These are phyloP conservation scores for Amoebophrya sp. DNA, from an alignment of 169 alveolate genomes.

Conservation along the genomic window DNA sequence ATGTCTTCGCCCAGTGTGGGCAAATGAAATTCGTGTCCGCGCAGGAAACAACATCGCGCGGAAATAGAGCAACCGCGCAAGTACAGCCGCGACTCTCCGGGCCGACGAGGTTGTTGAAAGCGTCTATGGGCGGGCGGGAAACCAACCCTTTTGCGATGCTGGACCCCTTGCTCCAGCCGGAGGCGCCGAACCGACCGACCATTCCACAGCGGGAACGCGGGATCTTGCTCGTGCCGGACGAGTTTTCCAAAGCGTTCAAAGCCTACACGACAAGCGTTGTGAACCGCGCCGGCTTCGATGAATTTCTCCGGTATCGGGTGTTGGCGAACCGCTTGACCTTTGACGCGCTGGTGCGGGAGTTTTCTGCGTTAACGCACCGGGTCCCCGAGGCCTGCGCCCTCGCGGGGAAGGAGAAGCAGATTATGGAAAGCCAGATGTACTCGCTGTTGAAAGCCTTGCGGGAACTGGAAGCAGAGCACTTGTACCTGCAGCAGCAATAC, in stretches of 20 bases:
- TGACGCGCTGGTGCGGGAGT: neutral
- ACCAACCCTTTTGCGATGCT: too few relatives aligned
- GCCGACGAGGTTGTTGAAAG: neutral
- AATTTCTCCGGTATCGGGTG: neutral
- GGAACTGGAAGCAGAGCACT: neutral
- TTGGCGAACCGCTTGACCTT: neutral
- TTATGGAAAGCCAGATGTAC: neutral
- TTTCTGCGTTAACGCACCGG: neutral
- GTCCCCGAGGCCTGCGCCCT: neutral
- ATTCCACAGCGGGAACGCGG: neutral
- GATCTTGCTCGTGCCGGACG: neutral
- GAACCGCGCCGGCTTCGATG: neutral
- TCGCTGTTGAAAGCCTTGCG: neutral
- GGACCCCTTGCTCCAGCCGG: too few relatives aligned
- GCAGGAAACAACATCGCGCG: too few relatives aligned
- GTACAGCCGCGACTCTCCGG: neutral
- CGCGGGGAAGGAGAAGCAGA: neutral
- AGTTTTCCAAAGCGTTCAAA: neutral
- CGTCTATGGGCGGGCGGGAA: too few relatives aligned
- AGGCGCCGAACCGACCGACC: too few relatives aligned
- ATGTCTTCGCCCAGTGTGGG: neutral
- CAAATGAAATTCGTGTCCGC: neutral
- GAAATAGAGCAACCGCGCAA: too few relatives aligned
- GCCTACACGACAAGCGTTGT: neutral
- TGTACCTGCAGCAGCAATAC: neutral